Evolutionary conservation across 176 grass and related monocot species (phyloP).

Genomic region (Panicum miliaceum): DNA sequence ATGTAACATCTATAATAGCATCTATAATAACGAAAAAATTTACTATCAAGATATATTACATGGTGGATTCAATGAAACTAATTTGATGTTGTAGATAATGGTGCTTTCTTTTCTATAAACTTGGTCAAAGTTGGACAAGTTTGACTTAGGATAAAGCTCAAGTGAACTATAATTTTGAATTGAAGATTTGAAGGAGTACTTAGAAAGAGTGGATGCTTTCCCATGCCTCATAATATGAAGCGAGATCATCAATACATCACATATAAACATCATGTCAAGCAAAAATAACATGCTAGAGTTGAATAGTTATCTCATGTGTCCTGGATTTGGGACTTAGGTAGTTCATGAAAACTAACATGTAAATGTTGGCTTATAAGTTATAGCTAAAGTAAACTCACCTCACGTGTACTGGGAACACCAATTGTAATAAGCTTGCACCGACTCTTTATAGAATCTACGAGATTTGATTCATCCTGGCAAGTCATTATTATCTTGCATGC

Average conservation of each 20-base stretch:
- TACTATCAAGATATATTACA: too few species aligned
- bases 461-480: slow-evolving; percentile 67
- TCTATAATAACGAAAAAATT: too few species aligned
- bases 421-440: slow-evolving; percentile 66
- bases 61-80: too few species aligned
- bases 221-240: slow-evolving; percentile 8
- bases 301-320: not conserved
- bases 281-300: slow-evolving; percentile 5
- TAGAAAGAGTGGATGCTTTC: slow-evolving; percentile 11
- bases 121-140: too few species aligned
- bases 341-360: not conserved
- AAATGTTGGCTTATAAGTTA: not conserved
- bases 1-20: too few species aligned
- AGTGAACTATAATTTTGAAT: too few species aligned
- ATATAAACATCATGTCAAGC: slow-evolving; percentile 4
- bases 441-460: slow-evolving; percentile 63
- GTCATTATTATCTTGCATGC: slow-evolving; percentile 74
- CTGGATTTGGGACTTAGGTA: slow-evolving; percentile 4
- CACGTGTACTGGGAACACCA: slow-evolving; percentile 46
- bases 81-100: too few species aligned
- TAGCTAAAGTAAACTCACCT: slow-evolving; percentile 40
- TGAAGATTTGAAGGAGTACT: not conserved
- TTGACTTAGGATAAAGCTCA: too few species aligned
- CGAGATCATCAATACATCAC: not conserved
- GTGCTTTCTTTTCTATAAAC: too few species aligned